These are phyloP conservation scores for Phytophthora melonis DNA, from an alignment of 352 stramenopile species.

Conservation along the genomic window DNA sequence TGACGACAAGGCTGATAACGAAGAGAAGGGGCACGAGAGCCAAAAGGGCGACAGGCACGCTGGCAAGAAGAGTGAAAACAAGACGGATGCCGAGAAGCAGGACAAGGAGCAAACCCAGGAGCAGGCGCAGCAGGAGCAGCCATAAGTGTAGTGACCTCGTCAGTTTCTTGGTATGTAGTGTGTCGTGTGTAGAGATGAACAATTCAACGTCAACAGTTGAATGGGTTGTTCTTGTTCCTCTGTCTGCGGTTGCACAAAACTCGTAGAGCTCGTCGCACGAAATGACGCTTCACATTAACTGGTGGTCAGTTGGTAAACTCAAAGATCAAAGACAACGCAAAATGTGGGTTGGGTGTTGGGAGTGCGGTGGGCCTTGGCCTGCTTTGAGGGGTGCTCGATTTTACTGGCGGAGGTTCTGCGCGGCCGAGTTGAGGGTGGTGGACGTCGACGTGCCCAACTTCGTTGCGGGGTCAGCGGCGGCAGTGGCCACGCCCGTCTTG, in stretches of 20 bases:
- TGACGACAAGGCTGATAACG: neutral
- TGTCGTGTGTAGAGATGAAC: neutral
- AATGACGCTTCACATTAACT: neutral
- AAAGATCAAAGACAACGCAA: neutral
- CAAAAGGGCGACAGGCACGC: neutral
- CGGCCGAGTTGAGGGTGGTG: constrained; percentile 13
- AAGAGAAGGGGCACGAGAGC: neutral
- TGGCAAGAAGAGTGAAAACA: neutral
- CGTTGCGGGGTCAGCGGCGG: constrained; percentile 12
- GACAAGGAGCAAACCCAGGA: neutral
- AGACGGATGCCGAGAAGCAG: neutral
- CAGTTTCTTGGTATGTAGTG: neutral
- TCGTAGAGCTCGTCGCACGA: no score
- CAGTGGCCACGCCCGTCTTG: constrained; percentile 11
- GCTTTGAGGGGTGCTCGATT: neutral
- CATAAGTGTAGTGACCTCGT: neutral
- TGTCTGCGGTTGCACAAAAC: no score
- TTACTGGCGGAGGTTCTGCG: constrained; percentile 18
- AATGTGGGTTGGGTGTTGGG: neutral
- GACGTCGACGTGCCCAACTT: constrained; percentile 15
- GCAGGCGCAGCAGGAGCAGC: neutral
- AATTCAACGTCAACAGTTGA: no score
- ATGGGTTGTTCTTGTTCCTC: no score
- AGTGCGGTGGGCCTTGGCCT: neutral
- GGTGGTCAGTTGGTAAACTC: neutral